These are phyloP conservation scores for Pichia sp. DNA, from an alignment of 1,139 yeast genomes.

Conservation along the genomic window DNA sequence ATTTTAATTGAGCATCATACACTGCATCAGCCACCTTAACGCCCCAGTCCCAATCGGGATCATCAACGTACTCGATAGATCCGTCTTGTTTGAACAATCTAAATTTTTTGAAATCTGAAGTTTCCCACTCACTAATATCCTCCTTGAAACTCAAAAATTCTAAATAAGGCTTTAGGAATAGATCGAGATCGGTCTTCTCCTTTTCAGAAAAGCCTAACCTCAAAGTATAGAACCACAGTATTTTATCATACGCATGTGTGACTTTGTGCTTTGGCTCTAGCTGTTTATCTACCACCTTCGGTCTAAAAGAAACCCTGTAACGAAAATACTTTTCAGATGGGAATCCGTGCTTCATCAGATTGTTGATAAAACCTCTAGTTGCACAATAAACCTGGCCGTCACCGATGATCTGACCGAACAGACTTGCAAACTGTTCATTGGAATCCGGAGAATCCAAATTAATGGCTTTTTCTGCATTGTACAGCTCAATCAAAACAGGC, in stretches of 20 bases:
- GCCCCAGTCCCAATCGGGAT: slow-evolving; percentile 30
- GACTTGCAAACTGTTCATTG: slow-evolving; percentile 18
- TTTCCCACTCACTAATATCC: slow-evolving; percentile 23
- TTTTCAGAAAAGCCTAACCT: slow-evolving; percentile 23
- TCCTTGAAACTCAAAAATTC: slow-evolving; percentile 21
- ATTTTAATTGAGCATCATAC: slow-evolving; percentile 9
- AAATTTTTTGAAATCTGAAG: slow-evolving; percentile 17
- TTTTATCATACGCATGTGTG: slow-evolving; percentile 29
- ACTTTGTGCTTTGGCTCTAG: slow-evolving; percentile 23
- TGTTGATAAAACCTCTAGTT: slow-evolving; percentile 27
- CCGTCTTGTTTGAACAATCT: slow-evolving; percentile 25
- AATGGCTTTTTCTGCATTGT: slow-evolving; percentile 20
- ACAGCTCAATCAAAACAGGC: slow-evolving; percentile 24
- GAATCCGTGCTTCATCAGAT: slow-evolving; percentile 22
- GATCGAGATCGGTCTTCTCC: slow-evolving; percentile 18
- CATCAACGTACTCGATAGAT: slow-evolving; percentile 18
- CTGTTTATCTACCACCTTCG: slow-evolving; percentile 24
- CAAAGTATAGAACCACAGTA: slow-evolving; percentile 27
- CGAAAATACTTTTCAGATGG: slow-evolving; percentile 25
- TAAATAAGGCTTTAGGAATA: slow-evolving; percentile 25
- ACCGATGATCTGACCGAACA: slow-evolving; percentile 29
- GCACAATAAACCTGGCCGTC: slow-evolving; percentile 35
- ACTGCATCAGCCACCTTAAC: slow-evolving; percentile 24
- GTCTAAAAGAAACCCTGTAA: slow-evolving; percentile 28
- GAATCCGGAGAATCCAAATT: slow-evolving; percentile 13